These are phyloP conservation scores for Polytrichum commune DNA, from an alignment of 225 moss, liverwort and hornwort genomes.

Conservation along the genomic window DNA sequence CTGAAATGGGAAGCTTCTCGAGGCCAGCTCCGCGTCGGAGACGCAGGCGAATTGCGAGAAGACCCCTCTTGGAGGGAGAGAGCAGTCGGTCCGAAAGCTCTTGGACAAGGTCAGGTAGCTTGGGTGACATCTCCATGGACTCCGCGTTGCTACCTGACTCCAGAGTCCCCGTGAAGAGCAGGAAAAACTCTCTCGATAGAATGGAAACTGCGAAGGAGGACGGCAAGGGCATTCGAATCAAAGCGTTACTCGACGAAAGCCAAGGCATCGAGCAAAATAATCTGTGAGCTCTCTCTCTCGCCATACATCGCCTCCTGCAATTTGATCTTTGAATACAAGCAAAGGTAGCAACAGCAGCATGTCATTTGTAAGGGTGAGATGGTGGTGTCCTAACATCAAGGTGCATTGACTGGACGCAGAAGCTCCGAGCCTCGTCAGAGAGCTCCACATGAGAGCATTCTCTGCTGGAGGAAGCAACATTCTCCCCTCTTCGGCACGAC, in stretches of 20 bases:
- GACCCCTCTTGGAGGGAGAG: background rate
- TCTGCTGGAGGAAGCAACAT: constrained; percentile 21
- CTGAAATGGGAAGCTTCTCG: constrained; percentile 23
- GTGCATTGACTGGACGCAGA: constrained; percentile 9
- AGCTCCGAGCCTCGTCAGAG: constrained; percentile 39
- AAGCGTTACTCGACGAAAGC: background rate
- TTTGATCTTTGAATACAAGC: no score
- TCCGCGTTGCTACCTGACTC: constrained; percentile 3
- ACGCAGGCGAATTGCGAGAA: constrained; percentile 13
- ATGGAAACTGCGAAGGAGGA: background rate
- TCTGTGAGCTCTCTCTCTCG: no score
- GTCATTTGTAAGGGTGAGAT: no score
- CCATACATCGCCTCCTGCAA: no score
- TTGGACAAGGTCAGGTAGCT: constrained; percentile 11
- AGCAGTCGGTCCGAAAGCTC: background rate
- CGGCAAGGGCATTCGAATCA: background rate
- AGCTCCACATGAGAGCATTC: constrained; percentile 28
- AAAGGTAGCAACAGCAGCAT: no score
- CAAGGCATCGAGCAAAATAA: background rate
- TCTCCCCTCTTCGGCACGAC: no score
- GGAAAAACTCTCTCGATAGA: background rate
- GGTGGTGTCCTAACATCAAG: no score
- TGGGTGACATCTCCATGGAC: constrained; percentile 28
- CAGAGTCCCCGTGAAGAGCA: background rate
- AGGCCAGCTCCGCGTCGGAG: constrained; percentile 26